These are phyloP conservation scores for Batkoa obscura DNA, from an alignment of 371 early-diverging fungal species.

Conservation along the genomic window DNA sequence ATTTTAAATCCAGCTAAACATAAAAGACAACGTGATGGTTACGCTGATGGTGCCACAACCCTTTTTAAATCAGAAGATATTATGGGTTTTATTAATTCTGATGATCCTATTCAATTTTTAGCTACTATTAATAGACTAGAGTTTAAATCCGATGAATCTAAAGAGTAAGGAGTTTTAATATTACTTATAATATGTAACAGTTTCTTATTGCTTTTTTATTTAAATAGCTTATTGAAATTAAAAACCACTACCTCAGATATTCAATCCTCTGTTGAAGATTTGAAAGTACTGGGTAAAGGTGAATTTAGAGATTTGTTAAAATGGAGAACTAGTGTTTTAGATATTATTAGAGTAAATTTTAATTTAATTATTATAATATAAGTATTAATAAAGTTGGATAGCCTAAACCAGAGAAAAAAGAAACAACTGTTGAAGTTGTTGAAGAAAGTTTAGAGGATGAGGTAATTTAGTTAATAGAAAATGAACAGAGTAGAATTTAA, in stretches of 20 bases:
- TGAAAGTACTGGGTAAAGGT: slow-evolving; percentile 82
- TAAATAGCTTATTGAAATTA: slow-evolving; percentile 25
- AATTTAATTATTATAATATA: neutral
- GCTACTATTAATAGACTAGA: slow-evolving; percentile 50
- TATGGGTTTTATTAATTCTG: slow-evolving; percentile 53
- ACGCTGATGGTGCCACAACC: slow-evolving; percentile 85
- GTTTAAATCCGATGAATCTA: slow-evolving; percentile 46
- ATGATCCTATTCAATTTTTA: slow-evolving; percentile 58
- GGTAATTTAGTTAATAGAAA: slow-evolving; percentile 30
- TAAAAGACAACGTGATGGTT: slow-evolving; percentile 79
- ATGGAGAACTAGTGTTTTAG: slow-evolving; percentile 64
- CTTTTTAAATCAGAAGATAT: slow-evolving; percentile 48
- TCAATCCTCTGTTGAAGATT: slow-evolving; percentile 54
- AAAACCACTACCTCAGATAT: slow-evolving; percentile 64
- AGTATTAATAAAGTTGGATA: no score
- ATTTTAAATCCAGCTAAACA: slow-evolving; percentile 55
- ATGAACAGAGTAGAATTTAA: slow-evolving; percentile 18
- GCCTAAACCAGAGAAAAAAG: slow-evolving; percentile 22
- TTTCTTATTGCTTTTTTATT: neutral
- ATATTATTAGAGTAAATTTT: slow-evolving; percentile 24
- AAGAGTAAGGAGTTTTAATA: slow-evolving; percentile 13
- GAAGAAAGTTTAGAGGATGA: slow-evolving; percentile 26
- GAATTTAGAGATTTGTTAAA: slow-evolving; percentile 77
- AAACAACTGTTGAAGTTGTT: slow-evolving; percentile 20
- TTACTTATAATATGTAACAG: neutral